phyloP scores from a whole-genome alignment of 2,329 filamentous ascomycete species.

The Xylariaceae sp. region DNA sequence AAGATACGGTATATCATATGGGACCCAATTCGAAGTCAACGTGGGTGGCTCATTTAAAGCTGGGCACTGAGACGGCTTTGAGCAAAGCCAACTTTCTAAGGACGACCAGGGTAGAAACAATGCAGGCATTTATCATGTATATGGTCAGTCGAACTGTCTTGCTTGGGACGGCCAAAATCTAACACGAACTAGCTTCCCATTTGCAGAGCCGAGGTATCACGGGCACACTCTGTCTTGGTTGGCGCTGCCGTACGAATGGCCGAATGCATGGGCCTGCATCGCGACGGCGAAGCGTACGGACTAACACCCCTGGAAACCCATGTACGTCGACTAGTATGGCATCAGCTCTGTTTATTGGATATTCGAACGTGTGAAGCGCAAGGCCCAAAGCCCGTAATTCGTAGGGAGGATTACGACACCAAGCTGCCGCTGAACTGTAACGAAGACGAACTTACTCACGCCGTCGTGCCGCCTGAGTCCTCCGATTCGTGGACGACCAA shows the following conservation, averaged over 20 bases:
- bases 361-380: conserved; percentile 71
- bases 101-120: conserved; percentile 66
- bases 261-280: conserved; percentile 73
- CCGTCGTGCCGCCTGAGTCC: conserved; percentile 37
- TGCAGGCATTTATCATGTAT: conserved; percentile 76
- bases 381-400: conserved; percentile 66
- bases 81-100: conserved; percentile 66
- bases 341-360: conserved; percentile 74
- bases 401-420: conserved; percentile 72
- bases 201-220: conserved; percentile 66
- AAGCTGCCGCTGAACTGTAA: conserved; percentile 67
- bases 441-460: conserved; percentile 55
- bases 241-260: conserved; percentile 69
- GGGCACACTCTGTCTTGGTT: conserved; percentile 68
- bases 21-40: conserved; percentile 48
- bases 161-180: too few species aligned
- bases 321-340: conserved; percentile 68
- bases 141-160: conserved; percentile 46
- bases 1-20: conserved; percentile 46
- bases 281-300: conserved; percentile 64
- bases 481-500: conserved; percentile 61
- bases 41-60: conserved; percentile 59
- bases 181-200: conserved; percentile 55
- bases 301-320: conserved; percentile 66
- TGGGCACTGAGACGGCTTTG: conserved; percentile 63